Percentiles rank a stretch among this genome's conserved stretches.
phyloP scores from a whole-genome alignment of 345 rosid species.

The Rhodamnia argentea region DNA sequence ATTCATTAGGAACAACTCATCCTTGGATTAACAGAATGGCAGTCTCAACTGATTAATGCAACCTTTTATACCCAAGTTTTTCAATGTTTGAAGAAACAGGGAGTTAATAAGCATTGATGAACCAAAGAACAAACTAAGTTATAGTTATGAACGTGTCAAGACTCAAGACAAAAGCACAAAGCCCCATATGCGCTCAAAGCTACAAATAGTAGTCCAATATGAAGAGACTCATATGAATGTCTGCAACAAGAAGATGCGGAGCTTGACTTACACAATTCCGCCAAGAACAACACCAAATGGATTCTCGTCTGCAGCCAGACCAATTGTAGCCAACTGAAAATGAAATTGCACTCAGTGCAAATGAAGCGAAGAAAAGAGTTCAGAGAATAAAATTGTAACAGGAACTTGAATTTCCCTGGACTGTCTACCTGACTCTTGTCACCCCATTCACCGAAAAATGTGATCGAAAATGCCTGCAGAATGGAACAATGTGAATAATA shows the following conservation, averaged over 20 bases:
- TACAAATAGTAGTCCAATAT: not conserved
- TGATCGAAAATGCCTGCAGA: conserved; percentile 87
- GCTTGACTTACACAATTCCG: conserved; percentile 54
- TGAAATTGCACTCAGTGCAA: not conserved
- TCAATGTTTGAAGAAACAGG: not conserved
- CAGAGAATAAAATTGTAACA: conserved; percentile 4
- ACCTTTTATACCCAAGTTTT: not conserved
- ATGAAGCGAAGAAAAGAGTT: not conserved
- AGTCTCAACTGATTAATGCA: not conserved
- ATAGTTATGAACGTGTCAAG: not conserved
- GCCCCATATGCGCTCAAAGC: not conserved
- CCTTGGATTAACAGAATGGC: not conserved
- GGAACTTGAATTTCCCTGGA: not conserved
- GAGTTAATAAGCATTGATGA: not conserved
- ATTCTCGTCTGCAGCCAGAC: conserved; percentile 92
- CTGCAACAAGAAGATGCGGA: not conserved
- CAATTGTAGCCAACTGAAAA: conserved; percentile 85
- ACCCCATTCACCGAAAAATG: conserved; percentile 97
- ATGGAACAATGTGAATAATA: not conserved
- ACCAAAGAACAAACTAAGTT: not conserved
- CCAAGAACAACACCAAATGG: conserved; percentile 89
- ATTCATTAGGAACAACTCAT: not conserved
- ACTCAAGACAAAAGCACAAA: not conserved
- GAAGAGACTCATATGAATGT: not conserved
- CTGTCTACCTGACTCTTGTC: conserved; percentile 86